Evolutionary conservation across 345 rosid genomes (phyloP).

Genomic region (Angophora floribunda): DNA sequence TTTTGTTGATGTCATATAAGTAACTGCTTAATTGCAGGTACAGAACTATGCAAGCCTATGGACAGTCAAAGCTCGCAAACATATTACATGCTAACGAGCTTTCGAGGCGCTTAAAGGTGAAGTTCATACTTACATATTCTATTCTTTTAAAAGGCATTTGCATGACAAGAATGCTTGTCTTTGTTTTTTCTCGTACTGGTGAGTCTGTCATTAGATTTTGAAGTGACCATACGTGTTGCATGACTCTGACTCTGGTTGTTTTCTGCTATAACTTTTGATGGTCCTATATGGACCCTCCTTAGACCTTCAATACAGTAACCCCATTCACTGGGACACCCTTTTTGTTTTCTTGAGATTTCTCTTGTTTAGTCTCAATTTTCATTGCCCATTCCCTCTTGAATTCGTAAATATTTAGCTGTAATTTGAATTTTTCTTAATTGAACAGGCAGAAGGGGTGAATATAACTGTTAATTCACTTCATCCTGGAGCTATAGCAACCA

Average conservation of each 20-base stretch:
- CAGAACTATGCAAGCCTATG: slow-evolving; percentile 32
- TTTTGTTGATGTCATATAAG: background rate
- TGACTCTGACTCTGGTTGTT: background rate
- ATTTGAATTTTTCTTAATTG: background rate
- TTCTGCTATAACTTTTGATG: background rate
- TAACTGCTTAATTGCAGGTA: slow-evolving; percentile 20
- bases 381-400: background rate
- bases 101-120: slow-evolving; percentile 29
- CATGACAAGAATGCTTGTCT: background rate
- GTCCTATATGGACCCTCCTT: background rate
- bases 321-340: background rate
- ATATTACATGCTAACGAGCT: slow-evolving; percentile 30
- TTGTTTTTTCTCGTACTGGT: background rate
- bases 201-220: background rate
- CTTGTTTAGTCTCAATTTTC: background rate
- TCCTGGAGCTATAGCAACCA: slow-evolving; percentile 62
- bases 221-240: background rate
- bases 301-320: background rate
- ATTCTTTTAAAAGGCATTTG: background rate
- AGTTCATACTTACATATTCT: background rate
- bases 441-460: slow-evolving; percentile 46
- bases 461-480: slow-evolving; percentile 63
- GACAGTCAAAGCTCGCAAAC: slow-evolving; percentile 41
- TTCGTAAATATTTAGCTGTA: background rate
- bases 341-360: background rate